Evolutionary conservation across 1,139 yeast species (phyloP), one percentile per base, ranked within the genome.

Genomic region (Blastobotrys elegans): DNA sequence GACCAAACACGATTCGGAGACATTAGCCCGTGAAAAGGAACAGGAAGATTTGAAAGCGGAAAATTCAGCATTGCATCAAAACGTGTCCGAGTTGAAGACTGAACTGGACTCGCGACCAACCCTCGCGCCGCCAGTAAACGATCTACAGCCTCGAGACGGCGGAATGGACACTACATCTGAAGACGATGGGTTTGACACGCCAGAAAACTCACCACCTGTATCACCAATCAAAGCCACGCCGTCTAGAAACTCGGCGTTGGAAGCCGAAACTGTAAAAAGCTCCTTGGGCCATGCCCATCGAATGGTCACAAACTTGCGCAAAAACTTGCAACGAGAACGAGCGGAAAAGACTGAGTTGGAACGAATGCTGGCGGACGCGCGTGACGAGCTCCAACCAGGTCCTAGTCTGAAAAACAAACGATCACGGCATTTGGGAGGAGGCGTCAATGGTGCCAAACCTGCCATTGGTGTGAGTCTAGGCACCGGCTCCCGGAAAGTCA

Each of bases 241-340:
- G 27, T 71, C 77, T 0, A 70, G 74, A 42, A 73, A 77, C 53
- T 68, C 76, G 1, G 78, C 74, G 14, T 67, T 84, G 41, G 90
- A 85, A 61, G 69, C 77, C 5, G 90, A 86, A 58, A 81, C 90
- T 0, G 69, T 84, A 55, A 73, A 76, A 54, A 76, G 86, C 0
- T 81, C 86, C 13, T 70, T 87, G 56, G 73, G 73, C 24, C 86
- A 78, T 63, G 84, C 92, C 3, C 81, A 82, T 57, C 73, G 76
- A 52, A 56, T 60, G 50, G 57, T 66, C 40, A 51, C 56, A 21
- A 58, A 53, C n/a, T 51, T 63, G 38, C 56, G 64, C 22, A 57
- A 52, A 35, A 55, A 62, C 13, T 49, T 65, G 10, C 56, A 60
- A 29, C 60, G 61, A 43, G 73, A 69, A 42, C 62, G 66, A 37